These are phyloP conservation scores for Tricholoma sp. DNA, from an alignment of 768 basidiomycete genomes.

Conservation along the genomic window DNA sequence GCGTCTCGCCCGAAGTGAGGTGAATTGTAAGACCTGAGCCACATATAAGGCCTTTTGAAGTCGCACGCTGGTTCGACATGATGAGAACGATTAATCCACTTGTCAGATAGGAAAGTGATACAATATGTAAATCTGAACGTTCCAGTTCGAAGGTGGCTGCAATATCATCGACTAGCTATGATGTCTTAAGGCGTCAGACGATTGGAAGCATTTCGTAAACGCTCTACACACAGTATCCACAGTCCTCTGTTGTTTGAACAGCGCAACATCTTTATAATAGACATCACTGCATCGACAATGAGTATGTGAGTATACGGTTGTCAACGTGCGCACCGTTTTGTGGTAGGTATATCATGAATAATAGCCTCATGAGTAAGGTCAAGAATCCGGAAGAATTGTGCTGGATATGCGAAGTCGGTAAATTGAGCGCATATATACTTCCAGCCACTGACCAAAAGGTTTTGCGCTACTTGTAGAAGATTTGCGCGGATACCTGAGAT, in stretches of 20 bases:
- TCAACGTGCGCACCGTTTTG: slow-evolving; percentile 47
- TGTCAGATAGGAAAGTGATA: slow-evolving; percentile 25
- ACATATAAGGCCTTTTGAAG: slow-evolving; percentile 83
- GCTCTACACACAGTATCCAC: slow-evolving; percentile 52
- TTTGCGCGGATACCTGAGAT: slow-evolving; percentile 32
- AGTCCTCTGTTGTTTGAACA: slow-evolving; percentile 73
- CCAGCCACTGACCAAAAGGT: slow-evolving; percentile 31
- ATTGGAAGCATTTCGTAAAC: neutral
- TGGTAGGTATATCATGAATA: slow-evolving; percentile 44
- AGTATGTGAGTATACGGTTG: neutral
- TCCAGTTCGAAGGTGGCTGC: slow-evolving; percentile 76
- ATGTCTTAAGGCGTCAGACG: neutral
- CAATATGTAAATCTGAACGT: slow-evolving; percentile 77
- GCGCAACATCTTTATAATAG: slow-evolving; percentile 76
- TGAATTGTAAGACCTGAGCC: slow-evolving; percentile 59
- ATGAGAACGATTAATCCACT: slow-evolving; percentile 3
- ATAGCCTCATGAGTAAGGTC: slow-evolving; percentile 70
- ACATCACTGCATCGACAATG: slow-evolving; percentile 56
- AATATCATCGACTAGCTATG: slow-evolving; percentile 82
- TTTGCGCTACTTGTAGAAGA: slow-evolving; percentile 31
- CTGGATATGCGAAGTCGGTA: slow-evolving; percentile 29
- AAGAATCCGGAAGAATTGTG: slow-evolving; percentile 62
- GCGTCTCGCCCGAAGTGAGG: slow-evolving; percentile 47
- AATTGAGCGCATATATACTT: slow-evolving; percentile 3
- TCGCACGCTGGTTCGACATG: slow-evolving; percentile 56